Conservation (phyloP, 1,139 yeast genomes). For the Nematodospora anomalae region DNA sequence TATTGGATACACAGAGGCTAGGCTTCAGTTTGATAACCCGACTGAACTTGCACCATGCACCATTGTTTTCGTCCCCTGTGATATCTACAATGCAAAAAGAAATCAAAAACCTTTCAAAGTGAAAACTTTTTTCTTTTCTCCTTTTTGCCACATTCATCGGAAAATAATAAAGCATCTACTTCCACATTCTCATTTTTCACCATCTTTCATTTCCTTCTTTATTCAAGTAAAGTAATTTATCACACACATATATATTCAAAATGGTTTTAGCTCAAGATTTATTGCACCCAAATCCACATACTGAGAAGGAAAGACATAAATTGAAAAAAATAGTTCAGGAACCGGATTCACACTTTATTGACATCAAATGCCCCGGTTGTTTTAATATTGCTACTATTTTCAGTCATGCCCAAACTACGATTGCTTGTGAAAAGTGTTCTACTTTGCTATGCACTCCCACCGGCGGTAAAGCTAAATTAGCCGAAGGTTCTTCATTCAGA, state of each 20-base stretch:
- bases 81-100: too few species aligned
- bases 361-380: slow-evolving; percentile 99
- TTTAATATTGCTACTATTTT: slow-evolving; percentile 97
- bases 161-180: too few species aligned
- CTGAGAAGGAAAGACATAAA: slow-evolving; percentile 96
- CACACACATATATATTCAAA: slow-evolving; percentile 2
- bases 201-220: too few species aligned
- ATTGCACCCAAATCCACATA: slow-evolving; percentile 93
- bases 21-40: too few species aligned
- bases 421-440: slow-evolving; percentile 97
- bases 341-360: slow-evolving; percentile 99
- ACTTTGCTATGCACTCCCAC: slow-evolving; percentile 98
- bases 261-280: slow-evolving; percentile 95
- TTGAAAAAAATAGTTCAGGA: slow-evolving; percentile 94
- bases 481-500: slow-evolving; percentile 99
- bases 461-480: slow-evolving; percentile 99
- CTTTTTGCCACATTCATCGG: too few species aligned
- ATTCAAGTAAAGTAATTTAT: too few species aligned
- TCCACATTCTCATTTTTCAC: too few species aligned
- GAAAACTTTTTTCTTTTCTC: too few species aligned
- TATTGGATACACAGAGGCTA: too few species aligned
- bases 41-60: too few species aligned
- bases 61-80: too few species aligned
- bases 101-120: too few species aligned
- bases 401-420: slow-evolving; percentile 99